Percentiles rank a stretch among this genome's conserved stretches.
phyloP scores from a whole-genome alignment of 164 flowering plant genomes.

The Liriodendron chinense region DNA sequence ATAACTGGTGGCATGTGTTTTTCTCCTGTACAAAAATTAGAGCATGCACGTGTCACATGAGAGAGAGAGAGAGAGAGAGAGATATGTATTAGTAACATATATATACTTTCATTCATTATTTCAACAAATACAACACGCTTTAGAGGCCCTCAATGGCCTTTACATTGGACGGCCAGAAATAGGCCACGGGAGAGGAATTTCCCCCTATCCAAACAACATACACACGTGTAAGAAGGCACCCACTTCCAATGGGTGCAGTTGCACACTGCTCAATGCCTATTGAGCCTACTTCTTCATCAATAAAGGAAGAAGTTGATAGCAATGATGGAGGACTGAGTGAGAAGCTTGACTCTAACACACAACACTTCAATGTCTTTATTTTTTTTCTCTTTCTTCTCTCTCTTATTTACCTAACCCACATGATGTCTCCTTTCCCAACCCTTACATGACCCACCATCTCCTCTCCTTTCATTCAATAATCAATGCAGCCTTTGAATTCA shows the following conservation, averaged over 20 bases:
- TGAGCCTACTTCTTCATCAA: slow-evolving; percentile 2
- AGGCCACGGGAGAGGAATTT: slow-evolving; percentile 15
- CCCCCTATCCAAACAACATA: slow-evolving; percentile 3
- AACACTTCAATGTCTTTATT: neutral
- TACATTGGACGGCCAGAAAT: slow-evolving; percentile 21
- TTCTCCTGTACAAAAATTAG: too few species aligned
- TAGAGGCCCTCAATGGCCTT: slow-evolving; percentile 48
- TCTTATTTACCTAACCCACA: slow-evolving; percentile 2
- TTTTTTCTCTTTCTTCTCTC: neutral
- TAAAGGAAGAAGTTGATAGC: slow-evolving; percentile 1
- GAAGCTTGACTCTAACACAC: slow-evolving; percentile 2
- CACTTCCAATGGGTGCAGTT: neutral
- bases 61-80: slow-evolving; percentile 2
- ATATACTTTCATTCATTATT: slow-evolving; percentile 18
- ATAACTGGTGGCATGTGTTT: too few species aligned
- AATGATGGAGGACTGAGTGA: slow-evolving; percentile 10
- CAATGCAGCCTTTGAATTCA: slow-evolving; percentile 56
- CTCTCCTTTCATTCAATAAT: slow-evolving; percentile 16
- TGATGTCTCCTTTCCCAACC: slow-evolving; percentile 5
- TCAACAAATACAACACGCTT: slow-evolving; percentile 31
- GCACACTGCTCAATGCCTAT: slow-evolving; percentile 4
- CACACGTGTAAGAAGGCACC: neutral
- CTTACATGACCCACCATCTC: slow-evolving; percentile 17
- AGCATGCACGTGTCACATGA: neutral
- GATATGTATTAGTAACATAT: neutral